Conservation (phyloP, 495 filamentous ascomycete species). For the Podospora appendiculata region DNA sequence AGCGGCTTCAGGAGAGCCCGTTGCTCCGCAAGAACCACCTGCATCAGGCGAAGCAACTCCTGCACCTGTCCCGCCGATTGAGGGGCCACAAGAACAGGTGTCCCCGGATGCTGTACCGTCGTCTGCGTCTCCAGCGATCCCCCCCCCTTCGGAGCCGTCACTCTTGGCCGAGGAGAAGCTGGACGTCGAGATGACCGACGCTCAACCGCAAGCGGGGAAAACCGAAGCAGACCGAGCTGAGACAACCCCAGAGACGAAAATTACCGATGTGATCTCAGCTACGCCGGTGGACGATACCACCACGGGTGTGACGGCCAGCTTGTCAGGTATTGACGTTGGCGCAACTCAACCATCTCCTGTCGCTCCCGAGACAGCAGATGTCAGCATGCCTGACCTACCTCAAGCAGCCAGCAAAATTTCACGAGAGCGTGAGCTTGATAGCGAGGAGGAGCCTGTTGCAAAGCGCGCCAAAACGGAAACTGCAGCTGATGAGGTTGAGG, state of each 20-base stretch:
- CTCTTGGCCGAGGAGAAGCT: neutral
- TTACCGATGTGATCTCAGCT: slow-evolving; percentile 13
- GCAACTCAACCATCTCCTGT: slow-evolving; percentile 8
- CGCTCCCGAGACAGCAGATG: slow-evolving; percentile 19
- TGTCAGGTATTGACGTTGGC: slow-evolving; percentile 6
- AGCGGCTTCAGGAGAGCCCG: neutral
- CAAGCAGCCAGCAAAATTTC: slow-evolving; percentile 44
- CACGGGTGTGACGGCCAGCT: slow-evolving; percentile 1
- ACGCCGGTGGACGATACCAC: slow-evolving; percentile 18
- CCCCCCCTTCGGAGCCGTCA: neutral
- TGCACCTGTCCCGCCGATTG: neutral
- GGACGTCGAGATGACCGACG: slow-evolving; percentile 25
- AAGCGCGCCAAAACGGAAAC: slow-evolving; percentile 58
- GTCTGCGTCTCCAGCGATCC: neutral
- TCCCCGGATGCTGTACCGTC: neutral
- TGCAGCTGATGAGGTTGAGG: slow-evolving; percentile 19
- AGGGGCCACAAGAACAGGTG: neutral
- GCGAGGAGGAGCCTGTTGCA: slow-evolving; percentile 62
- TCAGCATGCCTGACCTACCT: slow-evolving; percentile 28
- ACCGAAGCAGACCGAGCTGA: slow-evolving; percentile 8
- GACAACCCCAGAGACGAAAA: slow-evolving; percentile 19
- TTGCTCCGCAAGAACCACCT: neutral
- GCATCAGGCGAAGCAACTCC: neutral
- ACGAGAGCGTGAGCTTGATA: slow-evolving; percentile 66
- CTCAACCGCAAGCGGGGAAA: neutral